Evolutionary conservation across 495 filamentous ascomycete genomes (phyloP), one percentile per base, ranked within the genome.

Genomic region (Trichoderma asperelloides): DNA sequence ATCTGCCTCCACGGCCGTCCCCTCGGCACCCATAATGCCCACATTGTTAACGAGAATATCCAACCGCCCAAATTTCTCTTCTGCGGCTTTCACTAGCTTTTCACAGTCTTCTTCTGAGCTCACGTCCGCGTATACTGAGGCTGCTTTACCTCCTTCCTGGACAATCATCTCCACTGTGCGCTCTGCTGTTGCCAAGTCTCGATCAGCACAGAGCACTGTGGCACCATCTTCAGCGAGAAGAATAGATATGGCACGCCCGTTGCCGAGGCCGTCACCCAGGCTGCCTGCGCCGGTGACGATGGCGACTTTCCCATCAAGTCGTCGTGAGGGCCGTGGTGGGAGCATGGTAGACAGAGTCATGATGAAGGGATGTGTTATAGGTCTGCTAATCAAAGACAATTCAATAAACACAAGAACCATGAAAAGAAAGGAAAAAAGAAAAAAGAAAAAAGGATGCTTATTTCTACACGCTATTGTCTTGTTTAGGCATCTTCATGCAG

Each of bases 21-120:
- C 86, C 6, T 71, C 66, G 1, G 84, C 79, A 0, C 86, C 86
- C 12, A 75, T 75, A 39, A 86, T 75, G 0, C 86, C 86, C 15
- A 88, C 86, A 63, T 82, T 82, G 69, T 87, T 87, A 23, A 86
- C 71, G 2, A 85, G 72, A 60, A 87, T 86, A 68, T 87, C 85
- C 2, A 87, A 66, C 6, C 82, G 72, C 0, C 81, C 81, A 45
- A 81, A 86, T 0, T 67, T 57, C 5, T 74, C 64, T 6, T 83
- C 30, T 0, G 85, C 79, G 0, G 66, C 41, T 0, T 76, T 64
- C 0, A 86, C 79, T 21, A 77, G 78, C 37, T 55, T 63, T 33
- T 70, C 63, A 68, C 85, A 87, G 68, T 85, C 82, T 3, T 43
- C 55, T n/a, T 75, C 75, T 7, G 70, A 73, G 0, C 82, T 85